Evolutionary conservation across 2,329 filamentous ascomycete genomes (phyloP).

Genomic region (Fusarium coffeatum): DNA sequence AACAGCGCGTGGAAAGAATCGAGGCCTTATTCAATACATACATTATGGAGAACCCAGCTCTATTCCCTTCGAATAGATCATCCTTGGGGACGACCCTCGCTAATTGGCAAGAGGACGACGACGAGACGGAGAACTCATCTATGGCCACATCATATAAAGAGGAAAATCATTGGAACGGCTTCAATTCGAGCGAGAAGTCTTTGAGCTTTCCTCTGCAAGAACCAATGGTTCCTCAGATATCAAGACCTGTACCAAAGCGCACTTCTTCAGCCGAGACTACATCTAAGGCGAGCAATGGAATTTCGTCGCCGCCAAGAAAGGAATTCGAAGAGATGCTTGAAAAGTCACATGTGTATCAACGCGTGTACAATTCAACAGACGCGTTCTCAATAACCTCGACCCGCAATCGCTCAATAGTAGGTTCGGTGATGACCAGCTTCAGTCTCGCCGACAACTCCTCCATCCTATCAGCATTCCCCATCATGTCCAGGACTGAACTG

Average conservation of each 20-base stretch:
- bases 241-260: neutral
- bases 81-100: constrained; percentile 7
- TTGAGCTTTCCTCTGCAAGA: neutral
- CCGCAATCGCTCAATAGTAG: neutral
- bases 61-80: neutral
- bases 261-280: constrained; percentile 9
- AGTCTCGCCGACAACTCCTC: constrained; percentile 21
- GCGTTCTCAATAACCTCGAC: constrained; percentile 6
- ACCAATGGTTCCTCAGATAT: neutral
- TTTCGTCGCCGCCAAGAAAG: neutral
- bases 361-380: constrained; percentile 18
- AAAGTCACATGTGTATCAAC: constrained; percentile 9
- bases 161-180: neutral
- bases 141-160: constrained; percentile 4
- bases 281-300: neutral
- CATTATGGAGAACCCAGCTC: constrained; percentile 6
- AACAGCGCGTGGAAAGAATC: constrained; percentile 3
- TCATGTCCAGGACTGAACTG: constrained; percentile 21
- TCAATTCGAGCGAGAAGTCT: neutral
- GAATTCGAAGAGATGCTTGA: constrained; percentile 7
- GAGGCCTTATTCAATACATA: constrained; percentile 25
- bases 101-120: constrained; percentile 8
- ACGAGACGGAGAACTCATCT: neutral
- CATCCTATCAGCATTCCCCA: constrained; percentile 18
- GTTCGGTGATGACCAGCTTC: constrained; percentile 18